Evolutionary conservation across 345 rosid genomes (phyloP), one percentile per base, ranked within the genome.

Genomic region (Rhodamnia rubescens): DNA sequence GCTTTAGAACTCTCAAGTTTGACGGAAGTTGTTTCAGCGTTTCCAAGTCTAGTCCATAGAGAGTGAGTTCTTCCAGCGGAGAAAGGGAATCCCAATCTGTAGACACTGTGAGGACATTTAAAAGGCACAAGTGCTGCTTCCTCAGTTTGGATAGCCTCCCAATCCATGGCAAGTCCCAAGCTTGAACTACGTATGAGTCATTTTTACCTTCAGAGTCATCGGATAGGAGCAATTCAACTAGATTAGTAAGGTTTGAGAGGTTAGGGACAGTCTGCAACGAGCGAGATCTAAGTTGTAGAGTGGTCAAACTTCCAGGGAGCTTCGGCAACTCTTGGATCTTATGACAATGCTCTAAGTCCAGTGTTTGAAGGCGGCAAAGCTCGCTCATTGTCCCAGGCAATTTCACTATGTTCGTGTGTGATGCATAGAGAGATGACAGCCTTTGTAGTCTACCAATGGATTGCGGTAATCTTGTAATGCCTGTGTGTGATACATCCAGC

Each of bases 241-340:
- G 20, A 27, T 59, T 59, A 59, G 36, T 59, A 59, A 13, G 74
- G 18, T 27, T 59, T 59, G 74, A 59, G 74, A 27, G 0, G 18
- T 59, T 1, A 3, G 74, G 69, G 74, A 59, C 2, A 13, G 4
- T 58, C 8, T 11, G 8, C 69, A n/a, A 0, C 8, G 9, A n/a
- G 0, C 0, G 0, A n/a, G 4, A n/a, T 58, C 0, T 0, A 5
- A 58, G 36, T 8, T 3, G 2, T 14, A 12, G 18, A n/a, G 69
- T n/a, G 16, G 69, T 1, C 69, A 58, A 58, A n/a, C 69, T n/a
- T 58, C n/a, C 2, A 1, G 18, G 69, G 69, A 58, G 69, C 69
- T 12, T 1, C 4, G 36, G 16, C 18, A n/a, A 58, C 32, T 11
- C 16, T 26, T 5, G 59, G n/a, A 55, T 3, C 4, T 55, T 4